A percentile compares a stretch with the other conserved stretches of the same genome.
Conservation (phyloP, 371 early-diverging fungal species). For the Syncephalis plumigaleata region DNA sequence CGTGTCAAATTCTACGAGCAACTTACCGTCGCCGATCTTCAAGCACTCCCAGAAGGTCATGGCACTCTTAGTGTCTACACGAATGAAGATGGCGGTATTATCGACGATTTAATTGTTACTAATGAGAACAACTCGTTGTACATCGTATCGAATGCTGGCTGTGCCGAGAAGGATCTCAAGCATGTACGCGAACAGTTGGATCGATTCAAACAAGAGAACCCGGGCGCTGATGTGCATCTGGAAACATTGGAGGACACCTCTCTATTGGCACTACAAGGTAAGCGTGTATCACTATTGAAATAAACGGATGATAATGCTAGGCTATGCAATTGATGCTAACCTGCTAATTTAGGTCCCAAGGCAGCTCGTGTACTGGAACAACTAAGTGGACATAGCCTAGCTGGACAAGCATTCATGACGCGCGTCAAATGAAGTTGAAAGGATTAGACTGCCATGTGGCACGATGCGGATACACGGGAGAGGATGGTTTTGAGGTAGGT, state of each 20-base stretch:
- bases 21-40: slow-evolving; percentile 74
- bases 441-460: slow-evolving; percentile 78
- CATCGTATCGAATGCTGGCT: slow-evolving; percentile 94
- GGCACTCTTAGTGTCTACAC: slow-evolving; percentile 86
- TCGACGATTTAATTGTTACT: slow-evolving; percentile 93
- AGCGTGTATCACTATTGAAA: slow-evolving; percentile 5
- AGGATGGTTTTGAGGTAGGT: slow-evolving; percentile 94
- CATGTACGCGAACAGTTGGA: slow-evolving; percentile 65
- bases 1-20: slow-evolving; percentile 74
- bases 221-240: slow-evolving; percentile 79
- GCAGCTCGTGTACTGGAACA: slow-evolving; percentile 38
- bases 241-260: slow-evolving; percentile 67
- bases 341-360: slow-evolving; percentile 26
- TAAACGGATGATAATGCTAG: no score
- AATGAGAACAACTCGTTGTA: slow-evolving; percentile 67
- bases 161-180: slow-evolving; percentile 87
- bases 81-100: slow-evolving; percentile 90
- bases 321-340: neutral
- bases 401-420: slow-evolving; percentile 82
- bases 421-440: slow-evolving; percentile 43
- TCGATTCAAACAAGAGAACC: slow-evolving; percentile 40
- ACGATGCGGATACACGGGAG: slow-evolving; percentile 96
- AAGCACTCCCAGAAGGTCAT: slow-evolving; percentile 54
- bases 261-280: slow-evolving; percentile 84
- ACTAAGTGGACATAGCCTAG: slow-evolving; percentile 30